These are phyloP conservation scores for Vachellia collinsii DNA, from an alignment of 306 rosid species.

Conservation along the genomic window DNA sequence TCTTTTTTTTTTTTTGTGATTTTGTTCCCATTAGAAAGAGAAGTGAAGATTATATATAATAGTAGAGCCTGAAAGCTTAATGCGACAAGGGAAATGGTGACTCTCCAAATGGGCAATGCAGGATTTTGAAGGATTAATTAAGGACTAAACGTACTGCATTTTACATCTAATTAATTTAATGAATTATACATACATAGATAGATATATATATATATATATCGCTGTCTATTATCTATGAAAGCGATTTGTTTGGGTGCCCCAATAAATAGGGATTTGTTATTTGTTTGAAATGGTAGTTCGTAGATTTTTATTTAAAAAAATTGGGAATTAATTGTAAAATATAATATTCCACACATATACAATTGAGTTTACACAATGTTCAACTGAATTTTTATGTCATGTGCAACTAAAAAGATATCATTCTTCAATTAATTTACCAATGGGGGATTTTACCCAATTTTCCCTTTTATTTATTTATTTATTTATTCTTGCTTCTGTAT, in stretches of 20 bases:
- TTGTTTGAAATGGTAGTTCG: not conserved
- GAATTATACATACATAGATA: not conserved
- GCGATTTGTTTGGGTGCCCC: not conserved
- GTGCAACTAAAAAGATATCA: too few species aligned
- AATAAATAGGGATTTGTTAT: not conserved
- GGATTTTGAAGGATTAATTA: not conserved
- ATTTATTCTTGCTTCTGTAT: too few species aligned
- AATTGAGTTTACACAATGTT: too few species aligned
- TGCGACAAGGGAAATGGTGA: conserved; percentile 26
- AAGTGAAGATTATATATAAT: conserved; percentile 6
- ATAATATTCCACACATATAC: too few species aligned
- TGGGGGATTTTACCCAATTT: too few species aligned
- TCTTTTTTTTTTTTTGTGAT: not conserved
- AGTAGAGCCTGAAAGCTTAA: conserved; percentile 24
- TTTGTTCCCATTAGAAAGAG: not conserved
- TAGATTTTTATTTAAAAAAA: not conserved
- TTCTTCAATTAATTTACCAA: too few species aligned
- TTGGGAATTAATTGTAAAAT: too few species aligned
- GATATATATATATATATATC: not conserved
- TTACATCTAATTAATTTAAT: not conserved
- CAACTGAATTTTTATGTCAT: too few species aligned
- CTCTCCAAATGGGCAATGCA: conserved; percentile 50
- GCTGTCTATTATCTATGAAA: conserved; percentile 6
- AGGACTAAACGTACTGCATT: not conserved
- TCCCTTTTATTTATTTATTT: not conserved